Evolutionary conservation across 2,329 filamentous ascomycete genomes (phyloP).

Genomic region (Fusarium dlaminii): DNA sequence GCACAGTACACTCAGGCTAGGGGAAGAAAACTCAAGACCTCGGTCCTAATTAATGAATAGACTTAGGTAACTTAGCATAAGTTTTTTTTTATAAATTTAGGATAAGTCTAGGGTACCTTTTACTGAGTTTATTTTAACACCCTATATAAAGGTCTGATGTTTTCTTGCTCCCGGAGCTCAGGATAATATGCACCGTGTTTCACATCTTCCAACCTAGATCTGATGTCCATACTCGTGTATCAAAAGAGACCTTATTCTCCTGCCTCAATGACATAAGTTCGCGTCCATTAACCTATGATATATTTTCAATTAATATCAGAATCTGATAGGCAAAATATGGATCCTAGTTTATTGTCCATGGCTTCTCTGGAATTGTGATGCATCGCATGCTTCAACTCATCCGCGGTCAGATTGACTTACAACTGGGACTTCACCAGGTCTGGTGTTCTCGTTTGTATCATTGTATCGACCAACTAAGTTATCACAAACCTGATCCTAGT

Average conservation of each 20-base stretch:
- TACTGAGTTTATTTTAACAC: not conserved
- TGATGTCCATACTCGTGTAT: not conserved
- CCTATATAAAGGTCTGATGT: not conserved
- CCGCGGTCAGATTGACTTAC: not conserved
- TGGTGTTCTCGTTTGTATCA: not conserved
- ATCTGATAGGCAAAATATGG: not conserved
- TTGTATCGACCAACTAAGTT: not conserved
- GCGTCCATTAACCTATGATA: not conserved
- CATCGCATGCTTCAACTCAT: not conserved
- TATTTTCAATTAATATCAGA: not conserved
- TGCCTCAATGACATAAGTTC: not conserved
- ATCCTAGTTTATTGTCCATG: not conserved
- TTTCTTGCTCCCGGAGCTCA: not conserved
- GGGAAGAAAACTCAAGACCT: not conserved
- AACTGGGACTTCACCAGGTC: not conserved
- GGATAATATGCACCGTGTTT: not conserved
- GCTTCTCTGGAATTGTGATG: not conserved
- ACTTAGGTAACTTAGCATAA: not conserved
- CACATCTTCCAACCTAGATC: not conserved
- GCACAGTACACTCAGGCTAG: not conserved
- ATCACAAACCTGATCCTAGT: constrained; percentile 21
- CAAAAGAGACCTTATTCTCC: not conserved
- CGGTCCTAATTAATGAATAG: no score
- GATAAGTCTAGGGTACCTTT: not conserved
- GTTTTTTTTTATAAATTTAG: not conserved